Base-by-base conservation (phyloP, 148 eudicot genomes). In the Nepenthes gracilis region DNA sequence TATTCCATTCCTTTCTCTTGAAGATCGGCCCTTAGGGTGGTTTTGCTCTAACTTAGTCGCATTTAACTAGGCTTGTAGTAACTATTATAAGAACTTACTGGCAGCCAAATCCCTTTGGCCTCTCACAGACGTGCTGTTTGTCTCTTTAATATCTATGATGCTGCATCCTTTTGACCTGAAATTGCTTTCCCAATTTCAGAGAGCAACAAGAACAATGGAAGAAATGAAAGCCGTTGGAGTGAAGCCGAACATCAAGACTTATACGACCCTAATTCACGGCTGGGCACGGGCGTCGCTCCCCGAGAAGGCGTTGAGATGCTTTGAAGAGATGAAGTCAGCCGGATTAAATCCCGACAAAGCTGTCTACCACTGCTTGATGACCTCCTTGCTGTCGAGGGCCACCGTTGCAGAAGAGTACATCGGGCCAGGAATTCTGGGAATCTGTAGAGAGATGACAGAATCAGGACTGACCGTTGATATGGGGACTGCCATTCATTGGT, bases 401-500 rank as follows among this genome's bases (percentile, higher is more conserved):
- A 83, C 87, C 7, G 69, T 89, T n/a, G 95, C 99, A 14, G 97
- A 89, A 72, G 95, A 84, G 32, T 89, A 84, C 72, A 60, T 86
- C 7, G 79, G 82, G 69, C 67, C 76, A 2, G 89, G 90, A 38
- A 93, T 93, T 65, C 71, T 82, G 34, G 71, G 58, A 9, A 55
- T 93, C 2, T 86, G 92, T 52, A 75, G 67, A 67, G 99, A 93
- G 58, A 93, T 93, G 99, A 64, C 74, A 10, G 85, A 82, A 37
- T 76, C 72, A 9, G 95, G 81, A 4, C 57, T 89, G 43, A 84
- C 83, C 1, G 90, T 93, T 35, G 99, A 93, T 65, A 93, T 93
- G 99, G 95, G 87, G 9, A 93, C 99, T 12, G 99, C 99, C 14
- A 95, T 89, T 72, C 89, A 86, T 68, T 93, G 99, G 97, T 84